Evolutionary conservation across 345 rosid species (phyloP).

Genomic region (Anacardium occidentale): DNA sequence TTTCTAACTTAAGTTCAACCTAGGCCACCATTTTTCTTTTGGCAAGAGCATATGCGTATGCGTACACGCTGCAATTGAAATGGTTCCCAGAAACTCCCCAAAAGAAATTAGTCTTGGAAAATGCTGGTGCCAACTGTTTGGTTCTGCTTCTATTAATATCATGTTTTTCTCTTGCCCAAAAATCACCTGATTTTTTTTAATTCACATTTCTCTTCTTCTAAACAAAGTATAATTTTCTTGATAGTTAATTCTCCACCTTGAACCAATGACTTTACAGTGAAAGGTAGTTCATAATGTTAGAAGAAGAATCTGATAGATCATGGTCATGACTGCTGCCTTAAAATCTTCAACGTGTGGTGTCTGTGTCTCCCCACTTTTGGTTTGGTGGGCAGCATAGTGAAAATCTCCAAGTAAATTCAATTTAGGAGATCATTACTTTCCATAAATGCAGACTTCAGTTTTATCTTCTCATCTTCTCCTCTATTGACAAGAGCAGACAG

Average conservation of each 20-base stretch:
- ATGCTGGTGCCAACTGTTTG: too few relatives aligned
- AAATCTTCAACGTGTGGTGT: neutral
- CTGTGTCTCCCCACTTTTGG: neutral
- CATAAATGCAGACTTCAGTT: neutral
- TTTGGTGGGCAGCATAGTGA: constrained; percentile 4
- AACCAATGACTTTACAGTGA: too few relatives aligned
- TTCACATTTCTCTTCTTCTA: too few relatives aligned
- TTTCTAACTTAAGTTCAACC: neutral
- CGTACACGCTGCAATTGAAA: too few relatives aligned
- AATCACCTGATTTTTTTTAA: too few relatives aligned
- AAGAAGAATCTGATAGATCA: neutral
- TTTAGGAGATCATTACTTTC: neutral
- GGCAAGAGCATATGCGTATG: neutral
- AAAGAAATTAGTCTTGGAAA: too few relatives aligned
- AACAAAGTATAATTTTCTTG: too few relatives aligned
- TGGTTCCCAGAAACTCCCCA: neutral
- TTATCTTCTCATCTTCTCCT: neutral
- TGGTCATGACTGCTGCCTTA: neutral
- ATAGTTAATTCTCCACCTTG: too few relatives aligned
- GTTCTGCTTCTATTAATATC: too few relatives aligned
- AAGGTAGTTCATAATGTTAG: too few relatives aligned
- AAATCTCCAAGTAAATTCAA: too few relatives aligned
- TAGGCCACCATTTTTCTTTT: neutral
- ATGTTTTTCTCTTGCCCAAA: too few relatives aligned
- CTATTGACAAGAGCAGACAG: neutral